Evolutionary conservation across 2,329 filamentous ascomycete species (phyloP).

Genomic region (Botryotinia convoluta): DNA sequence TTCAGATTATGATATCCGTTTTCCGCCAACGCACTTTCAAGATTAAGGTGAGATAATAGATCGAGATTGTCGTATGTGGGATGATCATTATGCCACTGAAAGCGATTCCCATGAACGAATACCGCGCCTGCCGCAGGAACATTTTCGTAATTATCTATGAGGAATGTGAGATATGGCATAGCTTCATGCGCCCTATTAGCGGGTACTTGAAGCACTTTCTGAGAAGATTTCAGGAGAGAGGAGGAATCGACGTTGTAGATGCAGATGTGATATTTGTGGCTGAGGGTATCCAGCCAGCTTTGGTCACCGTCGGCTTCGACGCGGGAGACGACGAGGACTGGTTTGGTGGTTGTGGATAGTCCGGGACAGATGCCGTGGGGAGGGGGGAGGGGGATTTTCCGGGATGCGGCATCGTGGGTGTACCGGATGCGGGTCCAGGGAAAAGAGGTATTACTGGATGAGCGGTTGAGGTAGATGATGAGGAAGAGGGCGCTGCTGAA

Average conservation of each 20-base stretch:
- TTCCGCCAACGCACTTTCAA: conserved; percentile 40
- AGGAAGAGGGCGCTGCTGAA: conserved; percentile 39
- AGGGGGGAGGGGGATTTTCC: conserved; percentile 29
- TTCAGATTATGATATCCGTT: conserved; percentile 49
- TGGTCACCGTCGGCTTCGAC: conserved; percentile 43
- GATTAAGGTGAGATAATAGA: conserved; percentile 42
- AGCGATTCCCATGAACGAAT: conserved; percentile 46
- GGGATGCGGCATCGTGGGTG: conserved; percentile 29
- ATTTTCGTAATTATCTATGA: conserved; percentile 46
- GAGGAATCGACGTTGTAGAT: conserved; percentile 44
- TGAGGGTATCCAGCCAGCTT: conserved; percentile 43
- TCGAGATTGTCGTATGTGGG: conserved; percentile 46
- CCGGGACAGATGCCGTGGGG: conserved; percentile 46
- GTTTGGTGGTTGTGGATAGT: conserved; percentile 41
- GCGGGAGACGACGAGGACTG: conserved; percentile 46
- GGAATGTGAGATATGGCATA: conserved; percentile 48
- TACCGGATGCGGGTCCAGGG: conserved; percentile 47
- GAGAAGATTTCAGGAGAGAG: conserved; percentile 29
- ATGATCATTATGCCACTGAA: conserved; percentile 46
- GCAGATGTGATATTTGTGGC: conserved; percentile 45
- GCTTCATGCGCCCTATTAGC: conserved; percentile 47
- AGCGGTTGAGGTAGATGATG: conserved; percentile 41
- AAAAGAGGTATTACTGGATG: conserved; percentile 38
- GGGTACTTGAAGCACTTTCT: conserved; percentile 42
- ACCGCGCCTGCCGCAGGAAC: conserved; percentile 42